Evolutionary conservation across 768 basidiomycete genomes (phyloP).

Genomic region (Crassisporium funariophilum): DNA sequence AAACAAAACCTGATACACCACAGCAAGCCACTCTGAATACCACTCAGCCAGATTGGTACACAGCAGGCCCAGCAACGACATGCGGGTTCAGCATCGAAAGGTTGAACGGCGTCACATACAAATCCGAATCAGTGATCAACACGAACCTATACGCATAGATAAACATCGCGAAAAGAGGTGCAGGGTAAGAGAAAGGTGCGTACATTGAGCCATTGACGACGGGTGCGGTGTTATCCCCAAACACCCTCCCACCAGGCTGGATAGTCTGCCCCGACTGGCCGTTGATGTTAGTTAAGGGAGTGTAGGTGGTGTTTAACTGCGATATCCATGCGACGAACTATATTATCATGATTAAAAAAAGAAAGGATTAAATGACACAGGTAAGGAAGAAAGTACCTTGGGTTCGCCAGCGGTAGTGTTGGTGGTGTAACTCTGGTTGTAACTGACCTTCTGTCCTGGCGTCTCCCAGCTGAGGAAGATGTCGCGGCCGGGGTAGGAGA

Average conservation of each 20-base stretch:
- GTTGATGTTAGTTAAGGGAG: constrained; percentile 44
- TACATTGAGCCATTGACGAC: constrained; percentile 57
- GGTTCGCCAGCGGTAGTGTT: constrained; percentile 44
- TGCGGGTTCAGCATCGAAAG: constrained; percentile 51
- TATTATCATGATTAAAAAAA: too few species aligned
- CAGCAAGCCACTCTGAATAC: too few species aligned
- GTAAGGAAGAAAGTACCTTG: too few species aligned
- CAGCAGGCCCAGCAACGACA: constrained; percentile 57
- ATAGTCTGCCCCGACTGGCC: constrained; percentile 46
- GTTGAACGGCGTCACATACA: constrained; percentile 62
- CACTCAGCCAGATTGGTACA: constrained; percentile 47
- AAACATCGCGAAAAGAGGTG: not conserved
- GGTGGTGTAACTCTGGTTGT: constrained; percentile 54
- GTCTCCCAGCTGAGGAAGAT: constrained; percentile 56
- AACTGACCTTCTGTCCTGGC: constrained; percentile 54
- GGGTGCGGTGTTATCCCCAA: constrained; percentile 36
- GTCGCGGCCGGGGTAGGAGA: constrained; percentile 46
- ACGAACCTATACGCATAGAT: constrained; percentile 42
- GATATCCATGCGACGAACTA: constrained; percentile 60
- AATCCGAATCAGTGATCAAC: constrained; percentile 47
- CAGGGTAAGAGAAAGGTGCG: constrained; percentile 8
- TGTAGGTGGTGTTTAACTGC: constrained; percentile 63
- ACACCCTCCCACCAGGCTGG: constrained; percentile 54
- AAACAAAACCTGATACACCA: too few species aligned
- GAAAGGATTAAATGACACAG: too few species aligned